phyloP scores from a whole-genome alignment of 2,329 filamentous ascomycete species.

The Diaporthe batatas region DNA sequence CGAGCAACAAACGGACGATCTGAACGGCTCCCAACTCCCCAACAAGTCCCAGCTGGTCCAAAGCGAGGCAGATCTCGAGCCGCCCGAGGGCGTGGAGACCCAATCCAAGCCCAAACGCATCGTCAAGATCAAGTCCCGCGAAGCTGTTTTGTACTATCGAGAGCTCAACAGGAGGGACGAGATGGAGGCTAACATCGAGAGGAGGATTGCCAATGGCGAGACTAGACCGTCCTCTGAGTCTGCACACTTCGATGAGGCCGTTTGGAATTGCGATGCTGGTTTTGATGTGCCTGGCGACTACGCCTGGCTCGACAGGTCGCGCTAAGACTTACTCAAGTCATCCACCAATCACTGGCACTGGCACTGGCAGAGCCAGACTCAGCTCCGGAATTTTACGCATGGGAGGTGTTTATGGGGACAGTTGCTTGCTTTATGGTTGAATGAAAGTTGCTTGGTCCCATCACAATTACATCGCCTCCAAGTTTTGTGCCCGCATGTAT shows the following conservation, averaged over 20 bases:
- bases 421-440: neutral
- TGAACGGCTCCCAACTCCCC: neutral
- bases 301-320: neutral
- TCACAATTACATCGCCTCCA: accelerated
- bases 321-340: neutral
- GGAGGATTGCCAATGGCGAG: too few relatives aligned
- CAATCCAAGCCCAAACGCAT: neutral
- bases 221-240: too few relatives aligned
- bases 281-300: neutral
- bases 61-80: neutral
- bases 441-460: neutral
- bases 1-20: too few relatives aligned
- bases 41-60: neutral
- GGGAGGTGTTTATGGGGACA: neutral
- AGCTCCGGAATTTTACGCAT: neutral
- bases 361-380: too few relatives aligned
- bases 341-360: neutral
- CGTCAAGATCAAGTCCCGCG: neutral
- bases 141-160: neutral
- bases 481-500: neutral
- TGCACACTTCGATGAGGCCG: too few relatives aligned
- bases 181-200: too few relatives aligned
- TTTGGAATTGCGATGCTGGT: too few relatives aligned
- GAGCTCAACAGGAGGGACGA: neutral
- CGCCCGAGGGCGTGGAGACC: neutral